Base-by-base conservation (phyloP, 2,329 filamentous ascomycete genomes). In the Penicillium sp. region DNA sequence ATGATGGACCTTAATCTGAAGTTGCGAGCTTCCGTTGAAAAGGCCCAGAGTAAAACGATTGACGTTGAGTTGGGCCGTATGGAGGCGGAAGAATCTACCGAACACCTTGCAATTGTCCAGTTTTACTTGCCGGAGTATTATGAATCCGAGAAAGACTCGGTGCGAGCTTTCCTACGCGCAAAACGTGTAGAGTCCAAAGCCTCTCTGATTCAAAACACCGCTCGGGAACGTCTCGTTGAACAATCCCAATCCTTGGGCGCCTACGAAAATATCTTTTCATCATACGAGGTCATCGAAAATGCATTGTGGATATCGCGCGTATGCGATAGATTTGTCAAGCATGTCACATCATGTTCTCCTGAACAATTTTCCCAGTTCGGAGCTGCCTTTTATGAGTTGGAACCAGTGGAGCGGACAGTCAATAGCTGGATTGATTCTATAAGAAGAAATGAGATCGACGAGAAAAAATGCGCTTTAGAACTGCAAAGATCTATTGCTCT, bases 1-100 rank as follows among this genome's bases (percentile, higher is more conserved):
- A 96, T 99, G 88, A 89, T 96, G 84, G 93, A 99, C 67, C 82
- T 99, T 47, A 97, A 97, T 72, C 84, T 93, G 82, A 95, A 96
- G 74, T 82, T 99, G 45, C 93, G 96, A 68, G 83, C 89, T 56
- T 95, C 91, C 12, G 91, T 91, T 11, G 84, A 91, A 42, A 96
- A 96, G 77, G 89, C 93, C 2, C 93, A 96, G 71, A 87, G 90
- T 66, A 97, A 96, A 77, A 91, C 91, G 0, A 96, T 99, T 60
- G 92, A 97, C 63, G 80, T 97, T 28, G 92, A 97, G 70, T 78
- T 97, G 57, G 84, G 88, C 53, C 87, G 89, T 56, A 83, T 97
- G 68, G 91, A 96, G 65, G 91, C 92, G 0, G 88, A 95, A 65
- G 91, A 97, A 75, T 90, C 91, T 2, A 82, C 86, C 40, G 89